phyloP scores from a whole-genome alignment of 768 basidiomycete species.

The Dioszegia aurantiaca region DNA sequence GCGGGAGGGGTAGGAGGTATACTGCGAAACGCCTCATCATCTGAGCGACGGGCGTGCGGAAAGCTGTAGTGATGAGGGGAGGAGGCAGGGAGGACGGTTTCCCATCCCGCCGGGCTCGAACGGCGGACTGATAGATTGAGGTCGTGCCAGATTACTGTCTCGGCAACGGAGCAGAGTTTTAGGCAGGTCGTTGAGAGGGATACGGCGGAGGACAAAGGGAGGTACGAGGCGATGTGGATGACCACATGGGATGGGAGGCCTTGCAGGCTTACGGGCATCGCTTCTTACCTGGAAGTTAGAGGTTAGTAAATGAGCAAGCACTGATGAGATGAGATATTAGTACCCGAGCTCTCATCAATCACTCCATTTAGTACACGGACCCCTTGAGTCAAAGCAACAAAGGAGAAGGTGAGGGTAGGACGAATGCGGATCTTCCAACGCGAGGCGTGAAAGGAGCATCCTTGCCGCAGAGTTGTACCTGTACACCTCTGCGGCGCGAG shows the following conservation, averaged over 20 bases:
- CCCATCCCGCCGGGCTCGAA: not conserved
- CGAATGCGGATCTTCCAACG: too few relatives aligned
- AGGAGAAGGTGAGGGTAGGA: conserved; percentile 1
- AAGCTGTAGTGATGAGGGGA: not conserved
- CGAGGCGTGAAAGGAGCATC: too few relatives aligned
- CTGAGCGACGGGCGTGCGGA: too few relatives aligned
- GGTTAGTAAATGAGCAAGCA: too few relatives aligned
- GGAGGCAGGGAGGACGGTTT: not conserved
- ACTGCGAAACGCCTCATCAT: too few relatives aligned
- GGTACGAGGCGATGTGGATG: conserved; percentile 5
- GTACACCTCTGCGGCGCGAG: too few relatives aligned
- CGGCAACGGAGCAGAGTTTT: not conserved
- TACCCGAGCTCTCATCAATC: too few relatives aligned
- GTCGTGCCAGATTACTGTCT: conserved; percentile 2
- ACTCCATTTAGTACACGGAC: not conserved
- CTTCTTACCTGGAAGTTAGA: too few relatives aligned
- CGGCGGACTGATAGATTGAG: conserved; percentile 9
- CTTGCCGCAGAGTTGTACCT: too few relatives aligned
- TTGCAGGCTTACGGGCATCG: too few relatives aligned
- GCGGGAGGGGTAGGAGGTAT: too few relatives aligned
- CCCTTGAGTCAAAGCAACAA: conserved; percentile 4
- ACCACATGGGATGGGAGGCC: conserved; percentile 2
- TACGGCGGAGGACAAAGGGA: conserved; percentile 8
- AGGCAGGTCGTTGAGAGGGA: conserved; percentile 11
- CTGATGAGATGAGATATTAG: too few relatives aligned